Base-by-base conservation (phyloP, 306 rosid species). In the Elaeagnus macrophylla region DNA sequence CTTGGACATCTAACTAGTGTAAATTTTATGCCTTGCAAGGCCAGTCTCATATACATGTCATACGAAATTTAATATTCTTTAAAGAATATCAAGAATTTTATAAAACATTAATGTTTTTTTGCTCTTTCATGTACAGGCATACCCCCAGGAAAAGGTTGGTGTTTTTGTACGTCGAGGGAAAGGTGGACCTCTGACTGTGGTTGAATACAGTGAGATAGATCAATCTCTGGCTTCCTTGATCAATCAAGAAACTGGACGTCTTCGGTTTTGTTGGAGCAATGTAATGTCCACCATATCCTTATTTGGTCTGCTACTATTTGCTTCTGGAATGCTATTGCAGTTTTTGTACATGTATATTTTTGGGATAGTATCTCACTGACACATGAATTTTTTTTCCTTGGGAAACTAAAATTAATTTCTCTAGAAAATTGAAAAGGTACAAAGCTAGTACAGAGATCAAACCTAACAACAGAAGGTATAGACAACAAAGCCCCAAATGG, bases 71-170 rank as follows among this genome's bases (percentile, higher is more conserved):
- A 14, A 8, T 39, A 39, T 51, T 9, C 13, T 9, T 10, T 41
- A 41, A 41, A 2, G 20, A 44, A 9, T 20, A 39, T 12, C 1
- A 19, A 39, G 41, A 16, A 41, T 53, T 37, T 54, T 20, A 46
- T 32, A 53, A 35, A 50, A 20, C 9, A 37, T 46, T 44, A 51
- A 49, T n/a, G n/a, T 43, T 65, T 16, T 59, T 62, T 35, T 39
- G 10, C 16, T n/a, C 54, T 38, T 69, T 44, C 56, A 58, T 53
- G 75, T 72, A 62, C 78, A 86, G 96, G 99, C 96, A 46, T 87
- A 93, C 57, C 99, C 99, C 14, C 99, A 93, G 75, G 99, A 93
- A 78, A 87, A 87, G 79, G 99, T 93, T 69, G 96, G 99, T 7
- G 96, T 93, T 57, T 93, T 93, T 72, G 96, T 84, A 51, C 78